phyloP scores from a whole-genome alignment of 768 basidiomycete genomes.

The Dioszegia crocea region DNA sequence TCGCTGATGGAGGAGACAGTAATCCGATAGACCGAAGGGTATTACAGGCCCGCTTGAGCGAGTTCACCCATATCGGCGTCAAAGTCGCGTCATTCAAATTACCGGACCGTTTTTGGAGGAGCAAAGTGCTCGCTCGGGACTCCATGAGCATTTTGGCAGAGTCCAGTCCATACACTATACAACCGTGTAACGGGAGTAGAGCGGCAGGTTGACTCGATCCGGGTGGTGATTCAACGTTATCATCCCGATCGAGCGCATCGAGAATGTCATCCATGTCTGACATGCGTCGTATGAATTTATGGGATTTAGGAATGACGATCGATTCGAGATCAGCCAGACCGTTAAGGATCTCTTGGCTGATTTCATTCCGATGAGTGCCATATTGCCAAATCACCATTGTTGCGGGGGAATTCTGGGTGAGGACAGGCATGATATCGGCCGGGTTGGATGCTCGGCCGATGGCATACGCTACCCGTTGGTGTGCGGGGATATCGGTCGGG shows the following conservation, averaged over 20 bases:
- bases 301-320: not conserved
- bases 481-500: conserved; percentile 12
- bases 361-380: conserved; percentile 27
- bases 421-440: conserved; percentile 26
- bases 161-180: conserved; percentile 28
- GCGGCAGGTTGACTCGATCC: not conserved
- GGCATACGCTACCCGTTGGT: conserved; percentile 19
- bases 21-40: conserved; percentile 3
- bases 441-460: conserved; percentile 25
- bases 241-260: too few species aligned
- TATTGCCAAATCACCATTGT: conserved; percentile 28
- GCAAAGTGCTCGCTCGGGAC: conserved; percentile 27
- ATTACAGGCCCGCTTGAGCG: not conserved
- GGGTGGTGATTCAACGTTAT: too few species aligned
- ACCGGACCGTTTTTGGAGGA: conserved; percentile 10
- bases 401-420: conserved; percentile 15
- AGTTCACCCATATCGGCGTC: conserved; percentile 2
- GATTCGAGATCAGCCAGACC: conserved; percentile 15
- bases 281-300: too few species aligned
- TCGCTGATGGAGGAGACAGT: not conserved
- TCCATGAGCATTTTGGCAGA: conserved; percentile 34
- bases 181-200: conserved; percentile 28
- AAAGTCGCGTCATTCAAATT: not conserved
- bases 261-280: too few species aligned
- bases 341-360: conserved; percentile 20